Conservation (phyloP, 768 basidiomycete genomes). For the Strobilomyces confusus region DNA sequence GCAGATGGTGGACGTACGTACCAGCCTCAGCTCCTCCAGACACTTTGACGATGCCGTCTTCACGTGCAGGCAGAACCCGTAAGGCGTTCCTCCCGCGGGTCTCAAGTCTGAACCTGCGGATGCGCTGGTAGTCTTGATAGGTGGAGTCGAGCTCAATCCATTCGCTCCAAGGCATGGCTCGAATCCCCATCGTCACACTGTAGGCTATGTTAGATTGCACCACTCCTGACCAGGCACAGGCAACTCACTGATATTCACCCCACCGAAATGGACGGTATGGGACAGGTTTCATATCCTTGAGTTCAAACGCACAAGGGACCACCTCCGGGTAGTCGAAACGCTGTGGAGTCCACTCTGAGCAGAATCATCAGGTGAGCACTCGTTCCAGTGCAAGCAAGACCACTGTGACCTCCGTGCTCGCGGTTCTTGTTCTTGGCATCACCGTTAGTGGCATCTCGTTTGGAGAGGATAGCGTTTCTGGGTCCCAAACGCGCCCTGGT, state of each 20-base stretch:
- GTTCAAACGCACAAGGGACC: conserved; percentile 34
- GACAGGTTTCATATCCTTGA: conserved; percentile 48
- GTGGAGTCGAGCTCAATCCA: conserved; percentile 72
- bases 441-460: conserved; percentile 1
- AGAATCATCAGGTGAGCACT: not conserved
- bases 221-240: not conserved
- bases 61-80: conserved; percentile 40
- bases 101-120: conserved; percentile 51
- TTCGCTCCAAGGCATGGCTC: conserved; percentile 61
- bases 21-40: conserved; percentile 31
- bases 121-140: conserved; percentile 49
- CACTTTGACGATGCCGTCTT: conserved; percentile 35
- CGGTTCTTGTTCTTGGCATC: conserved; percentile 19
- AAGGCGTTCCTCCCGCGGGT: conserved; percentile 49
- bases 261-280: conserved; percentile 63
- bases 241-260: conserved; percentile 58
- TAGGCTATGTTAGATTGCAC: conserved; percentile 2
- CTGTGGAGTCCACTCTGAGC: conserved; percentile 50
- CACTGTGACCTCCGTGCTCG: conserved; percentile 11
- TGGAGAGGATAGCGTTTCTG: not conserved
- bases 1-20: conserved; percentile 3
- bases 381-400: not conserved
- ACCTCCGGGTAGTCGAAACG: conserved; percentile 50
- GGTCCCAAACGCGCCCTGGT: not conserved
- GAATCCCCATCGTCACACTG: conserved; percentile 69